Evolutionary conservation across 441 rosid genomes (phyloP).

Genomic region (Erysimum pusillum): DNA sequence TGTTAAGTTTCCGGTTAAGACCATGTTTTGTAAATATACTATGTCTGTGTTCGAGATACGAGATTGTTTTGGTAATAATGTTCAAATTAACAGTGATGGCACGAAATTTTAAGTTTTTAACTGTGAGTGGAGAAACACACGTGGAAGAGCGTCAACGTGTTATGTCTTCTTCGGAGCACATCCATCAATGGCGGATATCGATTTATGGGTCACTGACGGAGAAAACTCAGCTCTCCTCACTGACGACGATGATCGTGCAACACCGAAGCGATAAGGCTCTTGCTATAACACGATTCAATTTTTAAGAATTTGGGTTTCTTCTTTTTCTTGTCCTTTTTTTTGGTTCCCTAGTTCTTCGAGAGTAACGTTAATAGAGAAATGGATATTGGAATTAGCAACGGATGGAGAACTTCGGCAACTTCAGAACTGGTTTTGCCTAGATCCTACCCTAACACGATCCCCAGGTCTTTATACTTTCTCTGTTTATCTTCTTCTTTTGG

Average conservation of each 20-base stretch:
- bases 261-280: slow-evolving; percentile 26
- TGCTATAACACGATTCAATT: not conserved
- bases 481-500: not conserved
- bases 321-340: not conserved
- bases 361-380: slow-evolving; percentile 12
- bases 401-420: slow-evolving; percentile 31
- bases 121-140: slow-evolving; percentile 14
- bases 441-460: slow-evolving; percentile 25
- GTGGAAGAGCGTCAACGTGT: slow-evolving; percentile 21
- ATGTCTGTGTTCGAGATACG: no score
- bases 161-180: slow-evolving; percentile 15
- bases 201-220: not conserved
- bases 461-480: slow-evolving; percentile 28
- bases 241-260: slow-evolving; percentile 21
- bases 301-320: not conserved
- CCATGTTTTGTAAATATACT: not conserved
- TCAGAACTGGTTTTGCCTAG: slow-evolving; percentile 26
- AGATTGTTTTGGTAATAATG: no score
- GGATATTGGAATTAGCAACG: slow-evolving; percentile 36
- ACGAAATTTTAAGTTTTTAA: not conserved
- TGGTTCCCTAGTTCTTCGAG: slow-evolving; percentile 3
- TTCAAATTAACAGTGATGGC: no score
- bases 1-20: not conserved
- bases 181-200: slow-evolving; percentile 34
- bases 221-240: slow-evolving; percentile 14